Base-by-base conservation (phyloP, 2,329 filamentous ascomycete genomes). In the Aspergillus sp. region DNA sequence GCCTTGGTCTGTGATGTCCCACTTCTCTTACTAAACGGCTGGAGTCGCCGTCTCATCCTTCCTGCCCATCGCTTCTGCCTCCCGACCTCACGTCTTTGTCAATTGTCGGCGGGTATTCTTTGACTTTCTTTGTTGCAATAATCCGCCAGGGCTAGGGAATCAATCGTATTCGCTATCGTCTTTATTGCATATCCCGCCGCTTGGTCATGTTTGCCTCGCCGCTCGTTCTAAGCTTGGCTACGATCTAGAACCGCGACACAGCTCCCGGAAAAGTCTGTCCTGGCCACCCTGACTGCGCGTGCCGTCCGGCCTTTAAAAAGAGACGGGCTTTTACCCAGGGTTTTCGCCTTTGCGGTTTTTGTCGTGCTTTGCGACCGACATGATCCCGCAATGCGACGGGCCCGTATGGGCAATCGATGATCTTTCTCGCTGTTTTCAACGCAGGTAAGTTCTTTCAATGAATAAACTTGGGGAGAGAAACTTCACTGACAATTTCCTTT, bases 341-440 rank as follows among this genome's bases (percentile, higher is more conserved):
- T 56, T 57, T 17, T 60, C 33, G 52, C 49, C 40, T 23, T 33
- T 39, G 23, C 55, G 41, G 23, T 35, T 31, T 51, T 51, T 55
- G 41, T 33, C 40, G 11, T 56, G 43, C 49, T 17, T 53, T 25
- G 46, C 44, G 47, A 59, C 57, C 55, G 67, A 52, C 56, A 85
- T 84, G 84, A 80, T 84, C 62, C 81, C 79, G 64, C 78, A 78
- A 65, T 88, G 86, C 73, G 76, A 77, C 69, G 79, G 79, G 69
- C 82, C 83, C 37, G 70, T 85, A 63, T 88, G 86, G 86, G 76
- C 78, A 64, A 71, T 76, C 60, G 86, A 88, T 72, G 86, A 88
- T 73, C 81, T 88, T 67, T 84, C 84, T 45, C 68, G 65, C 57
- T 88, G 86, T 70, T 87, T 88, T 65, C 81, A 85, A 70, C 79